Base-by-base conservation (phyloP, 345 rosid genomes). In the Clarkia xantiana region DNA sequence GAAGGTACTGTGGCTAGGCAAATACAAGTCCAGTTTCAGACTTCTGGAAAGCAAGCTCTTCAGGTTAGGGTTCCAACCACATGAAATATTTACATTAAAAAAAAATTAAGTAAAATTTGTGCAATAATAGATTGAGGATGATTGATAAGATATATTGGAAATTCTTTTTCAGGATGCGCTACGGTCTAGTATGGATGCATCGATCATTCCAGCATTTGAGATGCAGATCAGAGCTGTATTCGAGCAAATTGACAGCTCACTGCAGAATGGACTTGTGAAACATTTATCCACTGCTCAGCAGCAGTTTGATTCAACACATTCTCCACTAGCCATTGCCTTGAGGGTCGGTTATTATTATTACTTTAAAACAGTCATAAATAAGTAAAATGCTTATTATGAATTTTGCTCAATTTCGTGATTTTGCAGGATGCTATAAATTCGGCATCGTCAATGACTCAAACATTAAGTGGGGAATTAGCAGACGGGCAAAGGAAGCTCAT, bases 11-110 rank as follows among this genome's bases (percentile, higher is more conserved):
- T 86, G 56, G 72, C 83, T 40, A 76, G 77, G 72, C 96, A 90
- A 70, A 90, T 90, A 49, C 84, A 81, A 62, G 67, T 80, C 43
- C 96, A 90, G 53, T 86, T 90, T 68, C 96, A 83, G 77, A 83
- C 86, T 54, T 76, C 96, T 71, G 96, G 97, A 66, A 83, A 67
- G 72, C 90, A 78, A 60, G 94, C 95, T 18, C 90, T 89, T 49
- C 90, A 85, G 95, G 97, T 89, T 29, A 4, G 36, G 8, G 36
- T 29, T 29, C 36, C 8, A 7, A 29, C 36, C 36, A 29, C 36
- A 29, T 29, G 36, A 29, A 29, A 4, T 29, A 29, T 29, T 29
- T 4, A 29, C 2, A 22, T 22, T 5, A 2, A 22, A 22, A 22
- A 22, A 22, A 22, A 2, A 2, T 5, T n/a, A n/a, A 22, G 3